These are phyloP conservation scores for Pichia ethanolica DNA, from an alignment of 805 yeast genomes.

Conservation along the genomic window DNA sequence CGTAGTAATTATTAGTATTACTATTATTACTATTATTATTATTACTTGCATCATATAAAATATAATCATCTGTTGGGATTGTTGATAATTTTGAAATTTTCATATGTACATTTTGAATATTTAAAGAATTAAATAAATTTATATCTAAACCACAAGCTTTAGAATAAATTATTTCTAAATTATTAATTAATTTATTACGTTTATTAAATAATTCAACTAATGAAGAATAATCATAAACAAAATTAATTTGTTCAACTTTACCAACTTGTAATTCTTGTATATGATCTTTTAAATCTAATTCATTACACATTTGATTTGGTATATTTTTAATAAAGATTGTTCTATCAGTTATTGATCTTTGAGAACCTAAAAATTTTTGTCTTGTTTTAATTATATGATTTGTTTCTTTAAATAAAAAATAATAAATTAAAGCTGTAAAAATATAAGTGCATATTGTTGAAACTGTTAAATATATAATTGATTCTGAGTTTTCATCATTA, in stretches of 20 bases:
- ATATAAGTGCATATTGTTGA: constrained; percentile 50
- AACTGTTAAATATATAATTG: constrained; percentile 36
- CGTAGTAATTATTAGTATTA: background rate
- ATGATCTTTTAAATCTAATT: constrained; percentile 37
- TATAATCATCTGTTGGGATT: constrained; percentile 12
- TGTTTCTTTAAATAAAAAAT: constrained; percentile 40
- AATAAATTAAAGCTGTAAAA: constrained; percentile 42
- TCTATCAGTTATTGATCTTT: constrained; percentile 52
- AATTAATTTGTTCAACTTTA: constrained; percentile 41
- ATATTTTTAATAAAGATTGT: constrained; percentile 51
- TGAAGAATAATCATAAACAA: constrained; percentile 36
- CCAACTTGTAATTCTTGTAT: constrained; percentile 52
- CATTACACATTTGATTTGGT: constrained; percentile 39
- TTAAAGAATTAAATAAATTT: constrained; percentile 21
- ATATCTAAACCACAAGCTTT: constrained; percentile 35
- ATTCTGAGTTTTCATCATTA: constrained; percentile 19
- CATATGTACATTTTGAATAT: constrained; percentile 21
- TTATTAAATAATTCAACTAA: constrained; percentile 32
- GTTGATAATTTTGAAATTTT: constrained; percentile 23
- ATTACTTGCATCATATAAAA: constrained; percentile 11
- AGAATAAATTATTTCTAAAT: constrained; percentile 37
- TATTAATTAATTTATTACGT: constrained; percentile 27
- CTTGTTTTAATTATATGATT: constrained; percentile 42
- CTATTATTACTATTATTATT: background rate
- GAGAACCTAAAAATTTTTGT: constrained; percentile 52